These are phyloP conservation scores for Venturia oleaginea DNA, from an alignment of 2,329 filamentous ascomycete genomes.

Conservation along the genomic window DNA sequence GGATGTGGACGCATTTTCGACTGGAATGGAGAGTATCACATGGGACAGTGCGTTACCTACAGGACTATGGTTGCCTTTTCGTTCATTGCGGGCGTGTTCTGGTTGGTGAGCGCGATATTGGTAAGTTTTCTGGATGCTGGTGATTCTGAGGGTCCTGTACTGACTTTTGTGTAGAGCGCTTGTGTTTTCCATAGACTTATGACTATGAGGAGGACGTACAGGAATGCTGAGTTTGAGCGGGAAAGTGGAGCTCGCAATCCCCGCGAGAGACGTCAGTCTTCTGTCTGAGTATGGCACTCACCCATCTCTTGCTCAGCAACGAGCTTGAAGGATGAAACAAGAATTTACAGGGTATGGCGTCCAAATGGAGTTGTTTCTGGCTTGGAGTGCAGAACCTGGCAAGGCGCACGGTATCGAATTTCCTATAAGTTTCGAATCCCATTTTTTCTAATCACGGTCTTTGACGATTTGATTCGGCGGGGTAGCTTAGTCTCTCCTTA, in stretches of 20 bases:
- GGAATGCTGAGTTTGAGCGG: background rate
- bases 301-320: background rate
- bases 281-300: background rate
- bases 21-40: constrained; percentile 46
- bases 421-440: background rate
- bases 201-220: background rate
- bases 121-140: background rate
- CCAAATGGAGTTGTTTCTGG: background rate
- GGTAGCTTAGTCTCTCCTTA: background rate
- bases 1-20: constrained; percentile 28
- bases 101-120: constrained; percentile 41
- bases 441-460: background rate
- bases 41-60: constrained; percentile 55
- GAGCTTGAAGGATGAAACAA: background rate
- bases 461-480: background rate
- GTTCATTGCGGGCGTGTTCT: constrained; percentile 62
- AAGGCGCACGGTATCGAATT: background rate
- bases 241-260: background rate
- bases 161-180: background rate
- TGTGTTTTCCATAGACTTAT: background rate
- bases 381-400: background rate
- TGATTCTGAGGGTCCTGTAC: background rate
- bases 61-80: constrained; percentile 63
- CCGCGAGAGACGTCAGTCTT: background rate
- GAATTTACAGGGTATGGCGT: background rate